Evolutionary conservation across 176 grass and related monocot species (phyloP).

Genomic region (Carex scoparia): DNA sequence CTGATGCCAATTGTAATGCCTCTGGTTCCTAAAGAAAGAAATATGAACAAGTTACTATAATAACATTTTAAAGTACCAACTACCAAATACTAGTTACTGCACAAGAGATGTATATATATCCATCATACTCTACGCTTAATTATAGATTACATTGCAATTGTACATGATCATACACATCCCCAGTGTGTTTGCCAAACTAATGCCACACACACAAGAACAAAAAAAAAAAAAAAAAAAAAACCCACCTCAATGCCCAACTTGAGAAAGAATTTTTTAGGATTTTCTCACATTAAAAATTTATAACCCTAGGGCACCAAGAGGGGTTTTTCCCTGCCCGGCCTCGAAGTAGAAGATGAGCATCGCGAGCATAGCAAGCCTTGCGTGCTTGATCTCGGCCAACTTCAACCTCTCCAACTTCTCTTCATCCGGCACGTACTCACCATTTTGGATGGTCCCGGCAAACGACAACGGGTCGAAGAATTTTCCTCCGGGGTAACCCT

Average conservation of each 20-base stretch:
- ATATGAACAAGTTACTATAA: neutral
- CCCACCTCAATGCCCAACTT: neutral
- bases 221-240: neutral
- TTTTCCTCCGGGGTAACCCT: conserved; percentile 89
- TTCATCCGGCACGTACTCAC: conserved; percentile 61
- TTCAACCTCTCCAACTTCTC: conserved; percentile 94
- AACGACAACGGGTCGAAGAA: conserved; percentile 94
- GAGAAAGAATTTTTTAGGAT: neutral
- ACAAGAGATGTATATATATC: neutral
- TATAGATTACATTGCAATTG: conserved; percentile 25
- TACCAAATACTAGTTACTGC: neutral
- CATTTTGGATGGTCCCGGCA: conserved; percentile 50
- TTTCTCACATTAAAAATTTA: conserved; percentile 26
- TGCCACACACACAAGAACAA: neutral
- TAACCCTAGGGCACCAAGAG: conserved; percentile 73
- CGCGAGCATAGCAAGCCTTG: conserved; percentile 84
- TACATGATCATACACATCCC: conserved; percentile 16
- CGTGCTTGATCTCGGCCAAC: conserved; percentile 96
- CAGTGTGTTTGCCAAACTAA: conserved; percentile 1
- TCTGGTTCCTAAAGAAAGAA: neutral
- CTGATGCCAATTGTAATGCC: too few relatives aligned
- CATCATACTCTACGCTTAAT: conserved; percentile 23
- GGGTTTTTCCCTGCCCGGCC: conserved; percentile 95
- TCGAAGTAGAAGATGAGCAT: conserved; percentile 99
- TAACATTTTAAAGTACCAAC: neutral